Conservation (phyloP, 1,139 yeast genomes). For the Kluyveromyces sp. region DNA sequence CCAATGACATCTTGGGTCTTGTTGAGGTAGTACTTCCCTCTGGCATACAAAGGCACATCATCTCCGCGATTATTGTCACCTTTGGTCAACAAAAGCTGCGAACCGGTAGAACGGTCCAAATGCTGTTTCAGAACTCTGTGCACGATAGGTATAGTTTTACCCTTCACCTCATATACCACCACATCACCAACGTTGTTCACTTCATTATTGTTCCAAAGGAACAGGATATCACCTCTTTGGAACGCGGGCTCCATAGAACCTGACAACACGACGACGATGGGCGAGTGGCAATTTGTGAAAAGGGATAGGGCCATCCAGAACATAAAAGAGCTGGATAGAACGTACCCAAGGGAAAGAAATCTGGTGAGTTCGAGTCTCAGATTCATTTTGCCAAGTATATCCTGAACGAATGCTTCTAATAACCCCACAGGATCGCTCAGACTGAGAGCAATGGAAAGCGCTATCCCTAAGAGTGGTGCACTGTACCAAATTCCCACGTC, state of each 20-base stretch:
- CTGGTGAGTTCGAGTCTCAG: constrained; percentile 42
- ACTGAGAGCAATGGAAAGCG: neutral
- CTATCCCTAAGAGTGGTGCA: too few relatives aligned
- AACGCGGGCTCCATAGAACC: constrained; percentile 99
- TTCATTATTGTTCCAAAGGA: constrained; percentile 78
- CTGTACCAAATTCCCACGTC: too few relatives aligned
- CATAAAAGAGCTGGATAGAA: constrained; percentile 83
- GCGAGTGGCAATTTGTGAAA: constrained; percentile 78
- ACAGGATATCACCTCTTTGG: constrained; percentile 92
- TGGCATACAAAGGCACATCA: constrained; percentile 79
- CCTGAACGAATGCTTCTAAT: neutral
- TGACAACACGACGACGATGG: constrained; percentile 91
- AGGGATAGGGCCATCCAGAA: constrained; percentile 83
- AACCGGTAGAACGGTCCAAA: constrained; percentile 27
- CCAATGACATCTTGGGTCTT: constrained; percentile 78
- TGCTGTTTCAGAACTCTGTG: constrained; percentile 82
- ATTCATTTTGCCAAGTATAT: constrained; percentile 27
- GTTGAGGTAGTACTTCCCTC: constrained; percentile 68
- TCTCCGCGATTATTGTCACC: constrained; percentile 95
- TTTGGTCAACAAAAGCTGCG: constrained; percentile 79
- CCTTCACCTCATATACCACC: constrained; percentile 85
- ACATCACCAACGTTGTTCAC: constrained; percentile 81
- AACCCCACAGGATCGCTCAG: neutral
- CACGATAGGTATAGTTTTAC: constrained; percentile 84
- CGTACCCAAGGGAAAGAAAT: constrained; percentile 64